Percentiles rank a stretch among this genome's conserved stretches.
Conservation (phyloP, 108 stramenopile species). For the Cyclotella cryptica region DNA sequence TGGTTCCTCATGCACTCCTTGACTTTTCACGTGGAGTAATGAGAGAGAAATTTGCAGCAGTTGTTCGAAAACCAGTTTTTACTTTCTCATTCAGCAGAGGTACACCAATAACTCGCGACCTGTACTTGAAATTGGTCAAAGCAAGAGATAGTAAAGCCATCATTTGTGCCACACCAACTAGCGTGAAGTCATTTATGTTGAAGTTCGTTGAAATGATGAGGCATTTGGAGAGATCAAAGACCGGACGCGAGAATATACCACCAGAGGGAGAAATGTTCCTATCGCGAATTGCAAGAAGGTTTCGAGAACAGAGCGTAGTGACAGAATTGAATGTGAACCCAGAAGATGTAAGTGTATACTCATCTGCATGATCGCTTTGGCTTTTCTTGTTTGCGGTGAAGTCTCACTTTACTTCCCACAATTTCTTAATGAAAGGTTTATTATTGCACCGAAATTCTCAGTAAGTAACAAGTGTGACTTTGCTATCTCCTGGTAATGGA, state of each 20-base stretch:
- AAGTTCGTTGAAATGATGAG: constrained; percentile 99
- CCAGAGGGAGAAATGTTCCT: constrained; percentile 65
- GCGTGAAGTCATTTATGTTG: constrained; percentile 97
- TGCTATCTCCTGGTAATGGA: background rate
- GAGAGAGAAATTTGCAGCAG: constrained; percentile 96
- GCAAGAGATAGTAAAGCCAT: constrained; percentile 95
- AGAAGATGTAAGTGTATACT: constrained; percentile 55
- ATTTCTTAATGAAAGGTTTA: constrained; percentile 40
- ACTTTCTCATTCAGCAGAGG: constrained; percentile 97
- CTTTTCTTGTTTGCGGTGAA: background rate
- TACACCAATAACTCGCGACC: constrained; percentile 88
- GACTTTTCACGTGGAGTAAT: constrained; percentile 97
- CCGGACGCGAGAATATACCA: constrained; percentile 47
- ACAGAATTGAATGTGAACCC: constrained; percentile 80
- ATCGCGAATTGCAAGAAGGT: constrained; percentile 86
- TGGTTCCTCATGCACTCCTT: constrained; percentile 97
- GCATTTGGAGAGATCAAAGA: constrained; percentile 87
- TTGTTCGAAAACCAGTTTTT: constrained; percentile 96
- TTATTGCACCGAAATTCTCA: constrained; percentile 89
- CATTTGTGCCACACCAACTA: constrained; percentile 96
- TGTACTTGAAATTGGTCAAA: constrained; percentile 94
- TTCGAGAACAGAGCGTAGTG: constrained; percentile 81
- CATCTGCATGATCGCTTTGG: background rate
- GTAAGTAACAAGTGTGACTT: background rate
- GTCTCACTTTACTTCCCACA: background rate